These are phyloP conservation scores for Hippophae tibetana DNA, from an alignment of 306 rosid genomes.

Conservation along the genomic window DNA sequence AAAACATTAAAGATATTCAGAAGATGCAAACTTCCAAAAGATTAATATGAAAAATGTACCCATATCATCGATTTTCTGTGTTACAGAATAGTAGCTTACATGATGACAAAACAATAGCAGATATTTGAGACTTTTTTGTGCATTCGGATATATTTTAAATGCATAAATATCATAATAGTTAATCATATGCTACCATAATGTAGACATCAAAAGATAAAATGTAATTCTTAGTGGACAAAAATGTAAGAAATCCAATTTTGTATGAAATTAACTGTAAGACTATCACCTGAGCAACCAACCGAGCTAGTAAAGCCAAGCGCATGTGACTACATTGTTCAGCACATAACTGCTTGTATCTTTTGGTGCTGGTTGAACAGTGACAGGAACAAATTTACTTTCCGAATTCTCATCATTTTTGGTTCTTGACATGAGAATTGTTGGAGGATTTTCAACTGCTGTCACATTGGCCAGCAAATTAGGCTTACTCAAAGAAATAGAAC, in stretches of 20 bases:
- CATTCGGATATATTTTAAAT: too few relatives aligned
- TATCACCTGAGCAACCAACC: constrained; percentile 87
- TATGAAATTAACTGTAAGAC: neutral
- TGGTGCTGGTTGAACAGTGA: constrained; percentile 26
- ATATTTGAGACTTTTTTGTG: too few relatives aligned
- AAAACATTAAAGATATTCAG: too few relatives aligned
- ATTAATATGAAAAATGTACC: too few relatives aligned
- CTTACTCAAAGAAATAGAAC: constrained; percentile 38
- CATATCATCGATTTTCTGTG: too few relatives aligned
- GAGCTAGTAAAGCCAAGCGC: constrained; percentile 76
- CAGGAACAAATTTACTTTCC: constrained; percentile 37
- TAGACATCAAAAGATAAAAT: too few relatives aligned
- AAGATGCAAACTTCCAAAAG: too few relatives aligned
- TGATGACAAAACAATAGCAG: too few relatives aligned
- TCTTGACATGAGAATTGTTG: constrained; percentile 31
- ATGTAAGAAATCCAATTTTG: neutral
- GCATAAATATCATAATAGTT: too few relatives aligned
- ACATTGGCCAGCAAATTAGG: constrained; percentile 32
- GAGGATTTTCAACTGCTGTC: constrained; percentile 31
- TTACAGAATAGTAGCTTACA: too few relatives aligned
- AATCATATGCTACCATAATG: too few relatives aligned
- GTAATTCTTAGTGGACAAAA: too few relatives aligned
- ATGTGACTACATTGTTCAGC: constrained; percentile 60
- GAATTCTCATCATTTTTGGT: constrained; percentile 39
- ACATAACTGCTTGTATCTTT: constrained; percentile 46